Base-by-base conservation (phyloP, 2,329 filamentous ascomycete species). In the Venturiaceae sp. region DNA sequence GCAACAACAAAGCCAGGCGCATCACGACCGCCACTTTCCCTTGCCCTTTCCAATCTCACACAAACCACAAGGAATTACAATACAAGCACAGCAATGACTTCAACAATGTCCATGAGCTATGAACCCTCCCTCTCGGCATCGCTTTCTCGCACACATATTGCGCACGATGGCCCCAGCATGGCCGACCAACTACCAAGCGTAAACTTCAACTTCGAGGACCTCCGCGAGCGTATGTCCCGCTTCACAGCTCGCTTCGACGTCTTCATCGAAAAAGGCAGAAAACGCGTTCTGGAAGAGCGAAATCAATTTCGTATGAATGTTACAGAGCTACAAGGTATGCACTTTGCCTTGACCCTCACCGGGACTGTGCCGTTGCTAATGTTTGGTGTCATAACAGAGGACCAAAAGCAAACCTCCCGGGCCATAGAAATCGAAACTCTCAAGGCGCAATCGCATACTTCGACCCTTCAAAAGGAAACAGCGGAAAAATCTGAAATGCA, bases 191-290 rank as follows among this genome's bases (percentile, higher is more conserved):
- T 99, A 8, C 94, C 94, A 36, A 89, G 82, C 70, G 88, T 95
- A 72, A 91, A 96, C 73, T 97, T 99, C 72, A 91, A 91, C 60
- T 97, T 97, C 72, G 92, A 97, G 66, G 90, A 96, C 65, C 75
- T 99, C 69, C 92, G 92, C 74, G 90, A 92, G 67, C 88, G 91
- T 74, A 97, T 99, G 94, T 82, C 86, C 57, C 90, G 88, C 63
- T 99, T 99, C 71, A 96, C 88, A 0, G 81, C 84, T 8, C 87
- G 84, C 65, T 99, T 99, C 66, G 94, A 99, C 69, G 85, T 86
- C 0, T 97, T 96, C 66, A 96, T 99, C 63, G 92, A 96, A 68
- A 85, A 89, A 63, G 91, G 92, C 0, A 83, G 92, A 54, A 95
- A 95, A 72, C 84, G 89, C 57, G 90, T 97, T 0, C 72, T 97